Percentiles rank a stretch among this genome's conserved stretches.
These are phyloP conservation scores for Onygena corvina DNA, from an alignment of 2,329 filamentous ascomycete species.

Conservation along the genomic window DNA sequence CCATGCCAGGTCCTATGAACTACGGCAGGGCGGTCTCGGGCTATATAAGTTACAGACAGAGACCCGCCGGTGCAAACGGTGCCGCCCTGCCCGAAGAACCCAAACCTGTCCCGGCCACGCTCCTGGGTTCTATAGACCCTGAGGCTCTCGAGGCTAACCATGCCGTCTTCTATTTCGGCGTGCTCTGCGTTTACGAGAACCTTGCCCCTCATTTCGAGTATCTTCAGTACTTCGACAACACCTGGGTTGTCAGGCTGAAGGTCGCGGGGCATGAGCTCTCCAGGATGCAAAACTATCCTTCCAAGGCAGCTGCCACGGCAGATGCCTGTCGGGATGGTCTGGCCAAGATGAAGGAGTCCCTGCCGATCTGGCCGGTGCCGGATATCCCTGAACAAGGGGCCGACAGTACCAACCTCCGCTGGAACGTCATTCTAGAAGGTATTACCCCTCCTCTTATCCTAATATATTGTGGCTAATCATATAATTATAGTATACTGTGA, in stretches of 20 bases:
- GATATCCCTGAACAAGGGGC: constrained; percentile 18
- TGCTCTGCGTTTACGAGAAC: constrained; percentile 20
- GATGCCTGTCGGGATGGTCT: constrained; percentile 23
- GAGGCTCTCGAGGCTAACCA: constrained; percentile 14
- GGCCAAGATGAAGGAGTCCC: constrained; percentile 17
- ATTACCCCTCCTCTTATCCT: neutral
- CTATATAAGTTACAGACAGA: neutral
- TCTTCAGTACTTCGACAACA: constrained; percentile 13
- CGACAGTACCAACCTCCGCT: constrained; percentile 19
- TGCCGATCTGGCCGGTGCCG: constrained; percentile 22
- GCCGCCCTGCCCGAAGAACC: neutral
- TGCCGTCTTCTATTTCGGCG: constrained; percentile 25
- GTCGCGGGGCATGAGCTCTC: constrained; percentile 23
- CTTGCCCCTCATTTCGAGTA: constrained; percentile 22
- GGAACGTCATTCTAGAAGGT: constrained; percentile 23
- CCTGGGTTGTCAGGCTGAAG: constrained; percentile 22
- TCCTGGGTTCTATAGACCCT: constrained; percentile 12
- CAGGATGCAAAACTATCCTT: constrained; percentile 10
- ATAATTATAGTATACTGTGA: constrained; percentile 19
- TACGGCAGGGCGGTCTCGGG: too few relatives aligned
- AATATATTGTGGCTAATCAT: neutral
- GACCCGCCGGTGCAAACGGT: neutral
- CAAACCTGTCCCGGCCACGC: neutral
- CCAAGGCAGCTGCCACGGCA: constrained; percentile 18
- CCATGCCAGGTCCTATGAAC: too few relatives aligned